A percentile compares a stretch with the other conserved stretches of the same genome.
Conservation (phyloP, 495 filamentous ascomycete genomes). For the Aspergillus cristatus region DNA sequence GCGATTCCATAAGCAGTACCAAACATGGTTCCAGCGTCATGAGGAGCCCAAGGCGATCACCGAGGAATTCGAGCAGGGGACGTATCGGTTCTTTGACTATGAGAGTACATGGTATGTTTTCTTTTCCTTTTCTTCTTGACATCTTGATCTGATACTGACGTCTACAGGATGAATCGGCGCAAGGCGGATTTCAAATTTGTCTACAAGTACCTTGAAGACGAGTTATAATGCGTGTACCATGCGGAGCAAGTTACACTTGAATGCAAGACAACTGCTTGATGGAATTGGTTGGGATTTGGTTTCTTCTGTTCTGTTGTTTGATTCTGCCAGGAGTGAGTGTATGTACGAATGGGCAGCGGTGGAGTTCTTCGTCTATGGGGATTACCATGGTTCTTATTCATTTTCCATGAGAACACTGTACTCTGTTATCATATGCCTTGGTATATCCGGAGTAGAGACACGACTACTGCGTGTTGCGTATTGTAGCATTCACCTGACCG, state of each 20-base stretch:
- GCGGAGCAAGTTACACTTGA: no score
- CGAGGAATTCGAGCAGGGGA: conserved; percentile 96
- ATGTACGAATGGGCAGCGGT: conserved; percentile 20
- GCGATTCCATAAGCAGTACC: conserved; percentile 98
- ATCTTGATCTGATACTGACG: conserved; percentile 3
- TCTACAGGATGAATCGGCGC: conserved; percentile 89
- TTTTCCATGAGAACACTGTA: no score
- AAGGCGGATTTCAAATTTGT: conserved; percentile 98
- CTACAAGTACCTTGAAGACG: conserved; percentile 94
- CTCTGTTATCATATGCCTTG: no score
- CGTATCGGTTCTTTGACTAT: conserved; percentile 98
- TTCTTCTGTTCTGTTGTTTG: conserved; percentile 5
- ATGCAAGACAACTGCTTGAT: no score
- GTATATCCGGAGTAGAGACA: no score
- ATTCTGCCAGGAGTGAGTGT: conserved; percentile 7
- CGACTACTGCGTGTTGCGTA: no score
- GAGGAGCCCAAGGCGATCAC: conserved; percentile 98
- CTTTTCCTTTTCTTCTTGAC: conserved; percentile 3
- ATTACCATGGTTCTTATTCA: no score
- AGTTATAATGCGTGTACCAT: conserved; percentile 47
- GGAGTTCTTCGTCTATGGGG: conserved; percentile 20
- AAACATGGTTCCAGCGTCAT: conserved; percentile 98
- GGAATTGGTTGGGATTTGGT: not conserved
- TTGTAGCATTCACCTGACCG: no score
- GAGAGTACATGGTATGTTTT: conserved; percentile 91